phyloP scores from a whole-genome alignment of 169 alveolate species.

The Toxoplasma gondii region DNA sequence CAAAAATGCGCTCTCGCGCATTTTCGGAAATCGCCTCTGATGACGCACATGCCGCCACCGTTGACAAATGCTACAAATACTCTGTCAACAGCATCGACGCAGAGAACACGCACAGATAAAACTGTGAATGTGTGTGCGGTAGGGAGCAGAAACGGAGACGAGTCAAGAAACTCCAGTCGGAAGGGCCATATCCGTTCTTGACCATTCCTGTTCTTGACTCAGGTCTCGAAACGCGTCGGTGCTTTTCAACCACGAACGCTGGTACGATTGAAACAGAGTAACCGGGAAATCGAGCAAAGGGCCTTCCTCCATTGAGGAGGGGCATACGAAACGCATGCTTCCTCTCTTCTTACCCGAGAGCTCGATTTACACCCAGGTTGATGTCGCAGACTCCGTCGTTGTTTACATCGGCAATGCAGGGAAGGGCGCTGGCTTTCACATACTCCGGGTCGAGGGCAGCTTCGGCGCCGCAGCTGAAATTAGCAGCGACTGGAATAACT shows the following conservation, averaged over 20 bases:
- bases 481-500: conserved; percentile 75
- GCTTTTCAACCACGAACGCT: no score
- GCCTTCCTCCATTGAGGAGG: background rate
- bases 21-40: background rate
- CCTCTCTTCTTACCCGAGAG: conserved; percentile 56
- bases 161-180: no score
- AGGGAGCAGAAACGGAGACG: no score
- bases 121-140: no score
- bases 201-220: no score
- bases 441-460: conserved; percentile 77
- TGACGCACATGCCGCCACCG: background rate
- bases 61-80: no score
- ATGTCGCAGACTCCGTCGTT: conserved; percentile 74
- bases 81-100: background rate
- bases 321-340: background rate
- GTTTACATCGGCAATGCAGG: conserved; percentile 75
- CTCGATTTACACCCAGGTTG: conserved; percentile 72
- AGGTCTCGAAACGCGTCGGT: no score
- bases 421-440: conserved; percentile 71
- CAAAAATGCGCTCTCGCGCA: background rate
- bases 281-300: background rate
- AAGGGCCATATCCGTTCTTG: no score
- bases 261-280: no score
- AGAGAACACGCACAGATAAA: no score
- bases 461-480: conserved; percentile 75